A percentile compares a stretch with the other conserved stretches of the same genome.
phyloP scores from a whole-genome alignment of 2,329 filamentous ascomycete genomes.

The Cladosporium halotolerans region DNA sequence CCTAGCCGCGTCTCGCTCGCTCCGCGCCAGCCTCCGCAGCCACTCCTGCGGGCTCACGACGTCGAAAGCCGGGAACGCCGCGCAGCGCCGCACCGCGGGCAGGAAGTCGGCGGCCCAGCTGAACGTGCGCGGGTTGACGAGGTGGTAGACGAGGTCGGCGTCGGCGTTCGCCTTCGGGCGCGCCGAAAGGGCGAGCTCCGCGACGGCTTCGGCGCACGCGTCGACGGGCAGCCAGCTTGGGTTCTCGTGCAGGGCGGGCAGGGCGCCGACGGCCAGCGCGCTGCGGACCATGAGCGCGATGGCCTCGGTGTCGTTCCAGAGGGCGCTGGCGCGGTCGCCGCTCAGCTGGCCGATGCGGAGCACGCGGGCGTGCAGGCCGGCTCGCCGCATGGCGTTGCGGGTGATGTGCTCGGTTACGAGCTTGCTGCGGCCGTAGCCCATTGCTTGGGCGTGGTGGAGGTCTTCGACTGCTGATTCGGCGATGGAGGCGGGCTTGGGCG shows the following conservation, averaged over 20 bases:
- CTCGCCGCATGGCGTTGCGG: conserved; percentile 12
- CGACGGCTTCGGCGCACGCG: conserved; percentile 20
- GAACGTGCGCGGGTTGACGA: conserved; percentile 34
- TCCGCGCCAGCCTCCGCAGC: conserved; percentile 19
- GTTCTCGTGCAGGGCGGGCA: conserved; percentile 39
- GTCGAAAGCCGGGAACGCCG: conserved; percentile 18
- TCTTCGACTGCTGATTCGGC: conserved; percentile 14
- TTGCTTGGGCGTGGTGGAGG: conserved; percentile 18
- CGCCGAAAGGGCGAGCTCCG: conserved; percentile 7
- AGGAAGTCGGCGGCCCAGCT: conserved; percentile 50
- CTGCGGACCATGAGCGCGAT: conserved; percentile 45
- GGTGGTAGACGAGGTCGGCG: conserved; percentile 21
- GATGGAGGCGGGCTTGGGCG: conserved; percentile 15
- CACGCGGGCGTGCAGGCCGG: conserved; percentile 19
- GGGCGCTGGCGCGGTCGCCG: conserved; percentile 40
- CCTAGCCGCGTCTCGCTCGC: conserved; percentile 22
- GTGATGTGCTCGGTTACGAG: conserved; percentile 19
- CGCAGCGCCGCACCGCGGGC: conserved; percentile 36
- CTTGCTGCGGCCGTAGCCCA: conserved; percentile 22
- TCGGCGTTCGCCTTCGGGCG: conserved; percentile 1
- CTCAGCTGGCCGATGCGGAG: conserved; percentile 40
- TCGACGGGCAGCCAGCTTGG: conserved; percentile 31
- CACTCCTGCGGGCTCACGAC: conserved; percentile 19
- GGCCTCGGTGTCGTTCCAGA: conserved; percentile 47
- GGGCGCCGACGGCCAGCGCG: conserved; percentile 39